These are phyloP conservation scores for Ilyonectria robusta DNA, from an alignment of 2,329 filamentous ascomycete species.

Conservation along the genomic window DNA sequence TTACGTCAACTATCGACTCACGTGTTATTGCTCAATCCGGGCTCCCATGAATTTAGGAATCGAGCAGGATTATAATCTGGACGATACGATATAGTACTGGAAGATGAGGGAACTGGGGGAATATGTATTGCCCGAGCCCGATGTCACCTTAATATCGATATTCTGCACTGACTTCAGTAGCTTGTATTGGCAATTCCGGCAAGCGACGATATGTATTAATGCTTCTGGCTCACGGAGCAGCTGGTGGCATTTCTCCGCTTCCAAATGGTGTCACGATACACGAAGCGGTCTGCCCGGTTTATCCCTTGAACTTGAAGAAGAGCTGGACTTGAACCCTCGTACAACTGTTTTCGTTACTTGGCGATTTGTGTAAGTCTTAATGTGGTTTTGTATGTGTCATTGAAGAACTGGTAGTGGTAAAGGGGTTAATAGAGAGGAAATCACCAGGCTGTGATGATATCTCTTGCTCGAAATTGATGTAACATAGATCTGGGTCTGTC, in stretches of 20 bases:
- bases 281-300: neutral
- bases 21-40: neutral
- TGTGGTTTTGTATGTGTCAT: neutral
- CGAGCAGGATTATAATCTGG: neutral
- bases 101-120: neutral
- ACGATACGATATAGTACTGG: conserved; percentile 5
- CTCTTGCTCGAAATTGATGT: neutral
- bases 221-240: conserved; percentile 3
- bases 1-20: neutral
- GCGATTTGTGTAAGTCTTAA: neutral
- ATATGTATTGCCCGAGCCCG: neutral
- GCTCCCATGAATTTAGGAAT: neutral
- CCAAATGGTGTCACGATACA: neutral
- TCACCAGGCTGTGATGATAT: neutral
- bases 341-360: neutral
- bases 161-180: neutral
- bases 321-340: neutral
- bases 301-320: too few species aligned
- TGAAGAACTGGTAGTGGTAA: neutral
- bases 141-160: conserved; percentile 5
- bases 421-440: too few species aligned
- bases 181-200: neutral
- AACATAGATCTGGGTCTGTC: neutral
- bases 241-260: neutral
- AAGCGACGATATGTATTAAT: conserved; percentile 5